Base-by-base conservation (phyloP, 805 yeast genomes). In the Wickerhamomyces xylosicus region DNA sequence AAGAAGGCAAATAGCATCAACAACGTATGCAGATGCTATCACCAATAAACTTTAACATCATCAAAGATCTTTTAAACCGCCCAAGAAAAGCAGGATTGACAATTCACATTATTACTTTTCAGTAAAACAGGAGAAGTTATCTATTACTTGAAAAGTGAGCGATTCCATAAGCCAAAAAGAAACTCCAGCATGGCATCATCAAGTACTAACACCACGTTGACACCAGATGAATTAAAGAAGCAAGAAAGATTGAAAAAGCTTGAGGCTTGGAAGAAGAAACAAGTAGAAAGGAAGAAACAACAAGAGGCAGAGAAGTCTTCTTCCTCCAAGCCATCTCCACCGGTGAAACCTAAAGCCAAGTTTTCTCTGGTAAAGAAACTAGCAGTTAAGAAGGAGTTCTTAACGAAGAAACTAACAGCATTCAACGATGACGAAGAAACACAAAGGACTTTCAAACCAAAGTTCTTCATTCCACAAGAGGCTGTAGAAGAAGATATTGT, bases 231-330 rank as follows among this genome's bases (percentile, higher is more conserved):
- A 19, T 31, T 38, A 13, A 50, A 48, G 45, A 49, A 47, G 38
- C 45, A 40, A 19, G 60, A 57, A 32, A 58, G 69, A 34, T 63
- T 61, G 34, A 54, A 57, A 43, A 62, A 69, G 41, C 50, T 73
- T 0, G 72, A 69, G 40, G 74, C 71, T 19, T 75, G 80, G 79
- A 73, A 71, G 53, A 61, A 54, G 57, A 66, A 62, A 46, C 63
- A 59, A 41, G 49, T 46, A 19, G 54, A 46, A 39, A 33, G 45
- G 37, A 57, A 47, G 53, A 52, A 32, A 37, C 51, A 41, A 17
- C 45, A 43, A 29, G 51, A 44, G 38, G 46, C 37, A 37, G 47
- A 34, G 36, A 44, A 45, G 46, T 42, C 4, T 9, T 31, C 18
- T n/a, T n/a, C 21, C 10, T 10, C 37, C 15, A 28, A 15, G 4